Percentiles rank a stretch among this genome's conserved stretches.
Conservation (phyloP, 768 basidiomycete genomes). For the Suillus brevipes region DNA sequence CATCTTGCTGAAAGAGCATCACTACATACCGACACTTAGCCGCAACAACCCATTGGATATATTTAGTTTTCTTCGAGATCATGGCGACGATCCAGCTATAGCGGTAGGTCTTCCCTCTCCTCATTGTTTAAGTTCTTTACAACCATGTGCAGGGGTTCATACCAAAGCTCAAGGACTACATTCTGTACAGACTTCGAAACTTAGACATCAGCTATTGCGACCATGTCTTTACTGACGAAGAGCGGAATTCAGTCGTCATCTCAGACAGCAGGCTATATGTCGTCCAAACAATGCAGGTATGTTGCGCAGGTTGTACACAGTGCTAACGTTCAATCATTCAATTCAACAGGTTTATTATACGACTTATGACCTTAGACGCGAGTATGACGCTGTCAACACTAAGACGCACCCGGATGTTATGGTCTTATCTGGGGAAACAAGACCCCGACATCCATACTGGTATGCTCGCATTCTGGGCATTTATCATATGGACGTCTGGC, state of each 20-base stretch:
- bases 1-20: no score
- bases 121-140: no score
- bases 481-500: conserved; percentile 19
- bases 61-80: no score
- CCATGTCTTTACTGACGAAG: conserved; percentile 4
- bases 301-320: no score
- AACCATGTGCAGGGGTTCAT: conserved; percentile 8
- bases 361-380: conserved; percentile 16
- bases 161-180: not conserved
- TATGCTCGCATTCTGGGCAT: conserved; percentile 15
- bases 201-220: not conserved
- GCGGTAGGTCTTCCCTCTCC: no score
- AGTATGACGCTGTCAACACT: no score
- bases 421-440: not conserved
- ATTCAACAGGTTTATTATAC: no score
- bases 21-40: no score
- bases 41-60: no score
- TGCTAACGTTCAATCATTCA: no score
- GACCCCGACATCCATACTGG: not conserved
- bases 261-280: conserved; percentile 14
- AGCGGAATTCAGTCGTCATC: conserved; percentile 16
- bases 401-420: no score
- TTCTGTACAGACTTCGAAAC: conserved; percentile 6
- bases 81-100: not conserved
- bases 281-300: conserved; percentile 2